Evolutionary conservation across 352 stramenopile genomes (phyloP).

Genomic region (Phytophthora foliorum): DNA sequence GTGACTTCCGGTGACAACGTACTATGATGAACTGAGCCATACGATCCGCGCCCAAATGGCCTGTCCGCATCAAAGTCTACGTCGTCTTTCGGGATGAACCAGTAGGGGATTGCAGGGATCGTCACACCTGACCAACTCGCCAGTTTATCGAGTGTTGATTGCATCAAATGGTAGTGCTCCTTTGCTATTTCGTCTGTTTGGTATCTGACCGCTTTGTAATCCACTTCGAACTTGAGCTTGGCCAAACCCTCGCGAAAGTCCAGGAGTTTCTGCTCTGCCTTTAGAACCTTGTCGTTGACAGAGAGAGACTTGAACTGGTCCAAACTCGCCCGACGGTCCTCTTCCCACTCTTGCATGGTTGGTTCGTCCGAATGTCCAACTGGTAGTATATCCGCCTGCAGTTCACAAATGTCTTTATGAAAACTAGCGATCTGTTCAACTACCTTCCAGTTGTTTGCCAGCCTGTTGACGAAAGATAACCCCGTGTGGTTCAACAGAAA

Average conservation of each 20-base stretch:
- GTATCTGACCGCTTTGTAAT: not conserved
- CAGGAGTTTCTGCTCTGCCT: not conserved
- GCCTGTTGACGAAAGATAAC: not conserved
- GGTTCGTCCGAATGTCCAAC: not conserved
- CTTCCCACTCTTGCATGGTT: not conserved
- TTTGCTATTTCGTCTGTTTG: not conserved
- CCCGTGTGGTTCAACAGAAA: not conserved
- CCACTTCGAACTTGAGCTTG: conserved; percentile 17
- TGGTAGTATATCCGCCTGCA: not conserved
- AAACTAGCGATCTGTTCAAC: not conserved
- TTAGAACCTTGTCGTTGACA: not conserved
- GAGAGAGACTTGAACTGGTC: not conserved
- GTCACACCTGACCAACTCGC: not conserved
- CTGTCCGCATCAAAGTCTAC: not conserved
- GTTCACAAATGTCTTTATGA: not conserved
- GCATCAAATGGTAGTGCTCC: not conserved
- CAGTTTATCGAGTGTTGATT: conserved; percentile 1
- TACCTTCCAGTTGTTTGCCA: not conserved
- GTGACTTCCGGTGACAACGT: not conserved
- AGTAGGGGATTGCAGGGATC: not conserved
- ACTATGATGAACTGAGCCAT: not conserved
- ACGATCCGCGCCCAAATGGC: not conserved
- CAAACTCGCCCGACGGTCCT: not conserved
- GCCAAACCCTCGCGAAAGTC: not conserved
- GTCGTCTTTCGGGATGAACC: conserved; percentile 10